These are phyloP conservation scores for Solanum pimpinellifolium DNA, from an alignment of 257 asterid species.

Conservation along the genomic window DNA sequence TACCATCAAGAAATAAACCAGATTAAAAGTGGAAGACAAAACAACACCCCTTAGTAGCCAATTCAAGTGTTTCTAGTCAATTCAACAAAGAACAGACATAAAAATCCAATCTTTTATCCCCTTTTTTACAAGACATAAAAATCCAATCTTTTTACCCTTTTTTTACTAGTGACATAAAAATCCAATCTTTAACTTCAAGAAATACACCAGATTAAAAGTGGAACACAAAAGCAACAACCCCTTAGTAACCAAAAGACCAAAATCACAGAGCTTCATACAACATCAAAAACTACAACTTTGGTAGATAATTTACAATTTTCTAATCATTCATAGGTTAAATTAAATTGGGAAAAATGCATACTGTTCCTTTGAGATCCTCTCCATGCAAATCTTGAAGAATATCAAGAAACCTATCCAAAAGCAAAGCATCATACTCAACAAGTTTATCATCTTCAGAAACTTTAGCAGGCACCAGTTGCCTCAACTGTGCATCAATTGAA, in stretches of 20 bases:
- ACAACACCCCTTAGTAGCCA: background rate
- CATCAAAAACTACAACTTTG: background rate
- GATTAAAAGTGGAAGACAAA: background rate
- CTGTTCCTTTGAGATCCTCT: slow-evolving; percentile 35
- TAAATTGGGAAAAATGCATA: background rate
- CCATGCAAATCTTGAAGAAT: slow-evolving; percentile 47
- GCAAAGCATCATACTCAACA: slow-evolving; percentile 45
- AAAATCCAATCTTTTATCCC: background rate
- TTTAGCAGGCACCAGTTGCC: slow-evolving; percentile 34
- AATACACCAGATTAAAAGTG: background rate
- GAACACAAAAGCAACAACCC: background rate
- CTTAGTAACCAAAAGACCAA: background rate
- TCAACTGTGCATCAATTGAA: slow-evolving; percentile 41
- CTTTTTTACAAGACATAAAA: background rate
- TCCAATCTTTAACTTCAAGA: background rate
- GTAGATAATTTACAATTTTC: background rate
- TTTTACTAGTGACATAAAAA: background rate
- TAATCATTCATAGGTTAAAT: background rate
- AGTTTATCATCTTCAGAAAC: slow-evolving; percentile 48
- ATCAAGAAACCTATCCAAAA: slow-evolving; percentile 39
- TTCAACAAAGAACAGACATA: background rate
- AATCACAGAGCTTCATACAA: background rate
- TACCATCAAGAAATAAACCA: background rate
- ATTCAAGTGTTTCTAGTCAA: background rate
- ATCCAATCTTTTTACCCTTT: background rate